Evolutionary conservation across 2,329 filamentous ascomycete genomes (phyloP), one percentile per base, ranked within the genome.

Genomic region (Exophiala sp.): DNA sequence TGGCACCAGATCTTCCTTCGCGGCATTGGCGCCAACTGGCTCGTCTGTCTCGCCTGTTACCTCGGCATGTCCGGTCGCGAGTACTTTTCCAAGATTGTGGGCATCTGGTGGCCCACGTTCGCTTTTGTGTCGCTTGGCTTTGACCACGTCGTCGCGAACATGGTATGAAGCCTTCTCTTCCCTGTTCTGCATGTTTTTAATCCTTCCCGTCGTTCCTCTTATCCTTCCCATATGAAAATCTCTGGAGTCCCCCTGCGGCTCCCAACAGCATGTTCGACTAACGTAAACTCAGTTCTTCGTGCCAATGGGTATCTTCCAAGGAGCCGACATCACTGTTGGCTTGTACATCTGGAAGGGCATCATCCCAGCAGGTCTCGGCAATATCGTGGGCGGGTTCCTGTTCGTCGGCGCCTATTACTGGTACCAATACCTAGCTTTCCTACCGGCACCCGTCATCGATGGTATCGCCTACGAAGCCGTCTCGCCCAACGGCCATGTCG

Each of bases 331-430:
- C 18, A 73, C 67, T 21, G 52, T 55, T 14, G 70, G 73, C 0
- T 68, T 80, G 38, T 83, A 82, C 52, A 78, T 83, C 57, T 83
- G 78, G 78, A 81, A 83, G 62, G 76, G 74, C 1, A 74, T 82
- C 57, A 76, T 83, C 33, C 81, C 80, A 38, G 35, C 35, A 38
- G 0, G 72, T 77, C 58, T 82, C 1, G 80, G 80, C 0, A 83
- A 83, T 56, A 75, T 79, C 12, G 61, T 83, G 2, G 80, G 80
- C 0, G 80, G 80, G 1, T 71, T 68, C 0, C 39, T 81, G 2
- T 82, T 83, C 59, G 75, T 75, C n/a, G 78, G 74, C 4, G 72
- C 68, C 0, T 75, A 75, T 12, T 78, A 76, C 60, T 79, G 74
- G 11, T 38, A 78, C 51, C 64, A 78, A 47, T 75, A 75, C 61